Evolutionary conservation across 805 yeast genomes (phyloP), one percentile per base, ranked within the genome.

Genomic region (Blastobotrys chiropterorum): DNA sequence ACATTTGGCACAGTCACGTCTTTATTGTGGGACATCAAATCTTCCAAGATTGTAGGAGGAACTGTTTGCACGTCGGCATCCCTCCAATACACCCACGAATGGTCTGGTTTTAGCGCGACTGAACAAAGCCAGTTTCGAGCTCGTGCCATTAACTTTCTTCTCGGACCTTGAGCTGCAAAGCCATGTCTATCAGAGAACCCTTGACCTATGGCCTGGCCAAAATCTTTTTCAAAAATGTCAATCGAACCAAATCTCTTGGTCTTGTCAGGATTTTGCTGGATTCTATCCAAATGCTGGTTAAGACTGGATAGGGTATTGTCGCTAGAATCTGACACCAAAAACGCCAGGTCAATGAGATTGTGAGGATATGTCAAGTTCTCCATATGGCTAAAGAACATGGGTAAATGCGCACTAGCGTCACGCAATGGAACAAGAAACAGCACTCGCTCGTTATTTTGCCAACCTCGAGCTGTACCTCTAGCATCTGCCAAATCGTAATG

Each of bases 61-160:
- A 86, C 84, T 0, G 92, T 85, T 67, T 92, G 96, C n/a, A 92
- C 96, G 68, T 92, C 98, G 11, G 95, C 97, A 72, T 92, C 98
- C 69, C 99, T 77, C 99, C 99, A 92, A 68, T 92, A 90, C 8
- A 92, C 97, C 86, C 92, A 90, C 2, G 96, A 85, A 66, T 92
- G 99, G 67, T 92, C 85, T 0, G 99, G 98, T 67, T 85, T 85
- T 45, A 92, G 68, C 1, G 97, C 95, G 5, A 85, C 94, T 0
- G 92, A 74, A 64, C 90, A 80, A 43, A 92, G 72, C 99, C 98
- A 92, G 69, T 92, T 92, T 67, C 99, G 78, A 4, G 98, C 97
- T 52, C 92, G 78, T 1, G 96, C 98, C 99, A 92, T 92, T 59
- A 89, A 75, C 67, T 92, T 94, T 64, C 99, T 76, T 67, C 99